These are phyloP conservation scores for Phytophthora crassamura DNA, from an alignment of 352 stramenopile genomes.

Conservation along the genomic window DNA sequence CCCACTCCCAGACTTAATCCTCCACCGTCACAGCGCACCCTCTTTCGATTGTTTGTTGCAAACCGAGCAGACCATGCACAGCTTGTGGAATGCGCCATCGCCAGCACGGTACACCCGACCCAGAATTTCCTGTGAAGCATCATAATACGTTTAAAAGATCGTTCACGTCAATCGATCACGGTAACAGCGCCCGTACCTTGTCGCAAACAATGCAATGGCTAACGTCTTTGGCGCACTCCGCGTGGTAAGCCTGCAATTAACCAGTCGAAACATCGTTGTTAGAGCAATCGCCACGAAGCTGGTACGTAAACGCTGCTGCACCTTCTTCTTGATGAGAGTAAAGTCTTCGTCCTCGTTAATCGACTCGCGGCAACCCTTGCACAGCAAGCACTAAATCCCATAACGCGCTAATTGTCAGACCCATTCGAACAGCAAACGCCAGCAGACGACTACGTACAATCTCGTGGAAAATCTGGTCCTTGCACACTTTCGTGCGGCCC, in stretches of 20 bases:
- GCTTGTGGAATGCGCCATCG: conserved; percentile 72
- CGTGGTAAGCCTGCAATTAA: conserved; percentile 63
- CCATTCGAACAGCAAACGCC: not conserved
- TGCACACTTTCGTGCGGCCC: conserved; percentile 74
- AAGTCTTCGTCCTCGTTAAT: conserved; percentile 86
- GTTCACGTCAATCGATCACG: not conserved
- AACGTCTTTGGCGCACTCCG: conserved; percentile 72
- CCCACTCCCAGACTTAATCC: not conserved
- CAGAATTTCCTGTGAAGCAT: conserved; percentile 64
- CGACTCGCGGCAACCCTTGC: conserved; percentile 70
- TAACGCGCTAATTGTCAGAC: not conserved
- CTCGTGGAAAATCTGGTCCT: conserved; percentile 87
- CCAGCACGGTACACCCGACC: conserved; percentile 75
- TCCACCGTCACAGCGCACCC: conserved; percentile 30
- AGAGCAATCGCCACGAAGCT: not conserved
- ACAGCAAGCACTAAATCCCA: conserved; percentile 66
- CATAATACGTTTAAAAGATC: no score
- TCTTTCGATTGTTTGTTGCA: conserved; percentile 78
- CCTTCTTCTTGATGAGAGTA: conserved; percentile 82
- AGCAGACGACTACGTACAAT: conserved; percentile 44
- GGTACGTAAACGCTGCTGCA: conserved; percentile 9
- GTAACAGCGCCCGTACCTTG: conserved; percentile 41
- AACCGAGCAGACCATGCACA: conserved; percentile 80
- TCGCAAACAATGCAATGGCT: conserved; percentile 77
- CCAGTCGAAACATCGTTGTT: not conserved